A percentile compares a stretch with the other conserved stretches of the same genome.
Evolutionary conservation across 768 basidiomycete genomes (phyloP).

Genomic region (Saitozyma sp.): DNA sequence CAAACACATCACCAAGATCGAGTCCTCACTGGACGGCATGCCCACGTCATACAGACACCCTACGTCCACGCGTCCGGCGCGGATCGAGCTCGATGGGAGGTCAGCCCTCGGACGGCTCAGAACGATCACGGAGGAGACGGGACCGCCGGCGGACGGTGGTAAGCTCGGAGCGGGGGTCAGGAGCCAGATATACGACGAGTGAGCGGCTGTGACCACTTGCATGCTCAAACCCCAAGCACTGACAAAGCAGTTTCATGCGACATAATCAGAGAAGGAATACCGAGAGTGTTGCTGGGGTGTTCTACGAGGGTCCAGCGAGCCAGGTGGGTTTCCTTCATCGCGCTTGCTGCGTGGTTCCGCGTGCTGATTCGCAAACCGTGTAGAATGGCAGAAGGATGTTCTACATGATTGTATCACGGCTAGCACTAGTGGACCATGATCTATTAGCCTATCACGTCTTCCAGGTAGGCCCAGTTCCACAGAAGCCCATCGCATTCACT

Average conservation of each 20-base stretch:
- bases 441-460: conserved; percentile 41
- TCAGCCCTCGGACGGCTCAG: conserved; percentile 20
- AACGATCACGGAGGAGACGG: conserved; percentile 26
- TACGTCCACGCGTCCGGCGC: conserved; percentile 6
- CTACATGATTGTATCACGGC: conserved; percentile 37
- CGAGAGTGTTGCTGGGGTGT: conserved; percentile 29
- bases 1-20: conserved; percentile 31
- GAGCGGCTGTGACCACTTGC: conserved; percentile 9
- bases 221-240: neutral
- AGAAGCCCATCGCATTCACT: neutral
- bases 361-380: neutral
- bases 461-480: conserved; percentile 16
- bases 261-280: conserved; percentile 36
- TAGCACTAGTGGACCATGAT: conserved; percentile 39
- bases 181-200: conserved; percentile 42
- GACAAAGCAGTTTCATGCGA: conserved; percentile 35
- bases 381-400: conserved; percentile 42
- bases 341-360: neutral
- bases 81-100: conserved; percentile 31
- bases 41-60: conserved; percentile 16
- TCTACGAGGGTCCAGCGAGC: conserved; percentile 45
- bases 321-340: conserved; percentile 26
- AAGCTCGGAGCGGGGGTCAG: conserved; percentile 24
- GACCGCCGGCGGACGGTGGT: conserved; percentile 21
- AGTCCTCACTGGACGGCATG: conserved; percentile 14